These are phyloP conservation scores for Scheffersomyces segobiensis DNA, from an alignment of 1,139 yeast genomes.

Conservation along the genomic window DNA sequence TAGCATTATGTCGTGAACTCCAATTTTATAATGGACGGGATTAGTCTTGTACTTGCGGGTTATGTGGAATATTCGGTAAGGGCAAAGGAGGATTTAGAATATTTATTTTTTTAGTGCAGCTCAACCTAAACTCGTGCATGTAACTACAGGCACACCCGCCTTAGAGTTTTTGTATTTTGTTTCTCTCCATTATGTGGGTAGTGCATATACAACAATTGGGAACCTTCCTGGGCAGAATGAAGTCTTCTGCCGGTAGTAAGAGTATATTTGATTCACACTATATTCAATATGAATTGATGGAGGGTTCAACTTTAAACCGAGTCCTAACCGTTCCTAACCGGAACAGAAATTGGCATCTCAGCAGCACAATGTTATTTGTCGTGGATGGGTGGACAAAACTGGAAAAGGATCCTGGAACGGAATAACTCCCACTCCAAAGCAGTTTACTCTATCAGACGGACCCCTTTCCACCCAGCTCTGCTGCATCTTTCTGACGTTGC, in stretches of 20 bases:
- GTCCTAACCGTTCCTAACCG: background rate
- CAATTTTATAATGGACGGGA: background rate
- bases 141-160: background rate
- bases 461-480: background rate
- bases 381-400: background rate
- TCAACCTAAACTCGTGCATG: background rate
- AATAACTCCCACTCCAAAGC: too few species aligned
- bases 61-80: background rate
- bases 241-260: background rate
- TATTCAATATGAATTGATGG: background rate
- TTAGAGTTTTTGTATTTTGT: background rate
- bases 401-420: background rate
- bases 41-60: background rate
- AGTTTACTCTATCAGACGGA: background rate
- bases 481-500: background rate
- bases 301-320: background rate
- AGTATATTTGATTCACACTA: background rate
- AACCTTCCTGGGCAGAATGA: background rate
- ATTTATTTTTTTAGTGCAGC: background rate
- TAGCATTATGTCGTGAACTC: too few species aligned
- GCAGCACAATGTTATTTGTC: too few species aligned
- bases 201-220: background rate
- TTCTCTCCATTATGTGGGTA: background rate
- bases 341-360: background rate
- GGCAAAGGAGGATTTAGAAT: background rate